Conservation (phyloP, 306 rosid genomes). For the Acacia crassicarpa region DNA sequence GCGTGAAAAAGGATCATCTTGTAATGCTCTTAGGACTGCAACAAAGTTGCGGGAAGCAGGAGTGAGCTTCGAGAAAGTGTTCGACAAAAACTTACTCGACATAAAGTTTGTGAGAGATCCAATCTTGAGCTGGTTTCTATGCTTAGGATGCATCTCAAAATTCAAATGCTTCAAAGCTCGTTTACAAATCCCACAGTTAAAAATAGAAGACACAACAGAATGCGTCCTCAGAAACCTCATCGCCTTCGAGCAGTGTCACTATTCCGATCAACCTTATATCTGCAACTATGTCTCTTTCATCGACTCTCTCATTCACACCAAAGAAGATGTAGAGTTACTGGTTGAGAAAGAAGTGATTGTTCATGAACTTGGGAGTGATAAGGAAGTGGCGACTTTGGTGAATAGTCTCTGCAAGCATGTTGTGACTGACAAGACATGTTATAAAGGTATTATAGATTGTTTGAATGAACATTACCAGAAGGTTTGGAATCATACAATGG, state of each 20-base stretch:
- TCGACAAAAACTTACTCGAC: neutral
- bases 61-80: neutral
- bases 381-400: neutral
- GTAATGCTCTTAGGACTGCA: slow-evolving; percentile 28
- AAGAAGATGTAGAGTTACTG: neutral
- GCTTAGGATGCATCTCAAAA: neutral
- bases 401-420: neutral
- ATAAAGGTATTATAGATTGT: neutral
- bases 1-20: neutral
- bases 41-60: slow-evolving; percentile 2
- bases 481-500: neutral
- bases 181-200: neutral
- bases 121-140: neutral
- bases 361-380: neutral
- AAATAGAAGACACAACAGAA: neutral
- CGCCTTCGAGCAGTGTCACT: neutral
- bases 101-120: neutral
- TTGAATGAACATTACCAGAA: slow-evolving; percentile 31
- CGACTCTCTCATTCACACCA: neutral
- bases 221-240: neutral
- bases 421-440: neutral
- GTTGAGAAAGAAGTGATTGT: neutral
- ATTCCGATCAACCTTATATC: neutral
- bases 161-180: neutral
- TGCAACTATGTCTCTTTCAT: neutral